Percentiles rank a stretch among this genome's conserved stretches.
These are phyloP conservation scores for Solanum piurae DNA, from an alignment of 257 asterid genomes.

Conservation along the genomic window DNA sequence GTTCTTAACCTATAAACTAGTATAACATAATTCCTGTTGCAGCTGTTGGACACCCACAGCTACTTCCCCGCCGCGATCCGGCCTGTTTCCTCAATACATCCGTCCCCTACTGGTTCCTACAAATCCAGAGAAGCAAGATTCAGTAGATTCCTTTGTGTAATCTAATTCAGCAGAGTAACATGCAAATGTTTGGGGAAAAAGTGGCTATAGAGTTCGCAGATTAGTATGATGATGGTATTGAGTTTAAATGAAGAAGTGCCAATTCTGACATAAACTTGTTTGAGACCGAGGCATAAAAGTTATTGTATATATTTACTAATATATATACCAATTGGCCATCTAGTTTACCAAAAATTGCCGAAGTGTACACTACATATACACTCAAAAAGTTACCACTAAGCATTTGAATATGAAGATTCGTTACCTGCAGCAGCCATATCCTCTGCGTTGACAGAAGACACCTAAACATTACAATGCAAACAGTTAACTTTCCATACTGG, in stretches of 20 bases:
- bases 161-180: background rate
- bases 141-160: background rate
- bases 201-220: background rate
- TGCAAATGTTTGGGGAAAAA: background rate
- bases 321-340: background rate
- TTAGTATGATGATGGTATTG: background rate
- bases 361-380: background rate
- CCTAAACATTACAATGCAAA: slow-evolving; percentile 5
- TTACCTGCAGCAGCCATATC: slow-evolving; percentile 7
- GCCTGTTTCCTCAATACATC: background rate
- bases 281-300: background rate
- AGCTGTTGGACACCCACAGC: background rate
- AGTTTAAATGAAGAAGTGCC: background rate
- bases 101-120: slow-evolving; percentile 17
- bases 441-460: slow-evolving; percentile 4
- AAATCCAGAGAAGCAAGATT: background rate
- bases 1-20: background rate
- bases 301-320: background rate
- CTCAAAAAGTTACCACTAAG: background rate
- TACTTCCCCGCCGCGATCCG: background rate
- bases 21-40: background rate
- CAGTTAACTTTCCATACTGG: background rate
- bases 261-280: background rate
- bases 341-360: background rate
- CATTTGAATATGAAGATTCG: background rate